Base-by-base conservation (phyloP, 1,284 basidiomycete genomes). In the Chalciporus piperatoides region DNA sequence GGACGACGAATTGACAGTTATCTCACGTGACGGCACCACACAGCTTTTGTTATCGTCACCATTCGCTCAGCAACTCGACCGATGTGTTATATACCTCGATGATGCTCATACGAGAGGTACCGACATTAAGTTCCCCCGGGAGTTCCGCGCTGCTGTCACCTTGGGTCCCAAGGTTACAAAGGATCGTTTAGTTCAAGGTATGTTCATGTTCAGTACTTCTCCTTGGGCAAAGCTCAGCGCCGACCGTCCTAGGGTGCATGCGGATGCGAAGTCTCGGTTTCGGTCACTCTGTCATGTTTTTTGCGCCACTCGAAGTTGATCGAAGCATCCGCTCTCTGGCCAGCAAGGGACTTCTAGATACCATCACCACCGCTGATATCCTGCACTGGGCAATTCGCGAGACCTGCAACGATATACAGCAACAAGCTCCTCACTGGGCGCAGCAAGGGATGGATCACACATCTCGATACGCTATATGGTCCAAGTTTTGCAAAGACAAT, bases 21-120 rank as follows among this genome's bases (percentile, higher is more conserved):
- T 75, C 37, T 69, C 65, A 3, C 69, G 65, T 11, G 73, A 77
- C 39, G 73, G 70, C 0, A 58, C 46, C 2, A 59, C 62, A 0
- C 73, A 78, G 46, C 61, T 66, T 2, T 58, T 81, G 2, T 42
- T 62, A 3, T 68, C 72, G 5, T 81, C 79, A 2, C 68, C 71
- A 0, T 79, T 71, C 53, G 62, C 58, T 3, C 64, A 71, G 35
- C 71, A 71, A 46, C 60, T 81, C 0, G 68, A 72, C 14, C 64
- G 68, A 52, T 79, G 77, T 28, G 52, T 79, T 4, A 56, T 80
- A 2, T 81, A 82, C 51, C 71, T 81, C 0, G 80, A 81, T 38
- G 80, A 82, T 55, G 75, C 75, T 1, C 79, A 81, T 52, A 81
- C 81, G 0, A 64, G 80, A 27, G 80, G 80, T 8, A 81, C 78